Base-by-base conservation (phyloP, 2,329 filamentous ascomycete species). In the Cercospora sp. region DNA sequence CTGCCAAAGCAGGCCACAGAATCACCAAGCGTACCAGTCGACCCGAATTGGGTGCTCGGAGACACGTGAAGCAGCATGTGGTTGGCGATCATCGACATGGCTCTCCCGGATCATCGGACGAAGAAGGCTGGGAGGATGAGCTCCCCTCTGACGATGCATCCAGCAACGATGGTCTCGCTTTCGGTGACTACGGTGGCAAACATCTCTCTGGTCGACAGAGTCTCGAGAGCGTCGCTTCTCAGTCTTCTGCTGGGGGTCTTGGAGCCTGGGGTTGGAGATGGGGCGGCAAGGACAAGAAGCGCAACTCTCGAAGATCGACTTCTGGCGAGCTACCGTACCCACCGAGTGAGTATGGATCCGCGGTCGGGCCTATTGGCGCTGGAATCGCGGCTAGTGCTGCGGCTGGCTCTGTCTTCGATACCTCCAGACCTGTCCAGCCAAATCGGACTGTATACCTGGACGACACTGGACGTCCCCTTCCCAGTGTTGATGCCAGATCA, bases 211-310 rank as follows among this genome's bases (percentile, higher is more conserved):
- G 77, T 32, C 78, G 77, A 43, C 77, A 82, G 70, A 87, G 85
- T 68, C 77, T 80, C 45, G 85, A 86, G 61, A 87, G 86, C 10
- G 78, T 87, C 1, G 79, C 76, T 4, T 87, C 86, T 1, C 82
- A 85, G n/a, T 81, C 79, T 30, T 87, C 85, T 26, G 85, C 83
- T 26, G 73, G 74, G 40, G 76, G 74, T 10, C 68, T 78, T 37
- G 73, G 76, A 51, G 86, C 86, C 74, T 89, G 87, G 87, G 81
- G 83, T 30, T 89, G 87, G 87, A 81, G 85, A 67, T 89, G 87
- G 85, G 85, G 86, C 34, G 83, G 81, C 69, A 83, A 84, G 71
- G 72, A 77, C 65, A 77, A 82, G 74, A 84, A 83, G 73, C 81
- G 80, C 73, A 79, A 79, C 70, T 65, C 70, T 32, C 63, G 67